Base-by-base conservation (phyloP, 169 alveolate genomes). In the Plasmodium coatneyi region DNA sequence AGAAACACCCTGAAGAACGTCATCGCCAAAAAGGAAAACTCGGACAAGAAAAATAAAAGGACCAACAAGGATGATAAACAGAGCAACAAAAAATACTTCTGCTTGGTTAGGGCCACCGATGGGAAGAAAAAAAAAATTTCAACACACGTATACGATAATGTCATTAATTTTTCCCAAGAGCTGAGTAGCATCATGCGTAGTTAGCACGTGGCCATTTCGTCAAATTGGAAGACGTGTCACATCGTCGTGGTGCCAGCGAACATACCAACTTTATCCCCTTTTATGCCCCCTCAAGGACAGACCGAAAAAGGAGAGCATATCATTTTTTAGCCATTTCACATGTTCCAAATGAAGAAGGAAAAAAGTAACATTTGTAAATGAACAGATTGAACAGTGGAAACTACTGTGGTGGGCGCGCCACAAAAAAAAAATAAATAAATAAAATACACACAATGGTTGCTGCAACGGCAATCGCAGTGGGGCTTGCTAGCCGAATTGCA, bases 81-180 rank as follows among this genome's bases (percentile, higher is more conserved):
- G 43, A n/a, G 32, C n/a, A 87, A 60, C 70, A 87, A 87, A 22
- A 78, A 87, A 36, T 78, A 78, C 70, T 32, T 87, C 9, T 87
- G 93, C 32, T 19, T 87, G 46, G 81, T 87, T 5, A 87, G 93
- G 80, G 93, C 93, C 16, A 87, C 93, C 1, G 93, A 87, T 87
- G 93, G 93, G 0, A 84, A 84, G 32, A 87, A 87, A 1, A 49
- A 34, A 60, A 87, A 87, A 78, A 32, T 87, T 19, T 87, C 93
- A 12, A 87, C 93, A 0, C 87, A 87, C 12, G 93, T 87, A 19
- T 87, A 22, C 2, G 93, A 87, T 41, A 79, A 87, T 56, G 82
- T 60, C 9, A 54, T 87, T 54, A 56, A 52, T n/a, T 87, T 87
- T 87, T 76, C 93, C 30, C 93, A 87, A 43, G 82, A 87, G 39